phyloP scores from a whole-genome alignment of 805 yeast species.

The Crinitomyces ghanaensis region DNA sequence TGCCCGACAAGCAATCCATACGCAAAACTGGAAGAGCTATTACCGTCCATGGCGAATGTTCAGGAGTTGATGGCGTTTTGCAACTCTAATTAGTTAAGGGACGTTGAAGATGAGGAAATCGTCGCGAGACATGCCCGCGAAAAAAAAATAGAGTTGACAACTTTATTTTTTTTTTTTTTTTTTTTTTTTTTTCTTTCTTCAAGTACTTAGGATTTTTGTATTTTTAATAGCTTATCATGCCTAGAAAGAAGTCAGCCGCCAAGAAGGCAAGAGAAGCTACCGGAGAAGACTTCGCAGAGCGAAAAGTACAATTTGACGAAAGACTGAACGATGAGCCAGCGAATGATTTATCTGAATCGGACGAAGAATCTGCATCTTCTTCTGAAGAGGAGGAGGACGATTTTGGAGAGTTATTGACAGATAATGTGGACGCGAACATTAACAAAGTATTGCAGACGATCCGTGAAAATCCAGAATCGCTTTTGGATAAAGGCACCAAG shows the following conservation, averaged over 20 bases:
- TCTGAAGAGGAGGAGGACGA: slow-evolving; percentile 76
- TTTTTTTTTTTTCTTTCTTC: slow-evolving; percentile 3
- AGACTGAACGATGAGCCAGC: slow-evolving; percentile 23
- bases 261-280: slow-evolving; percentile 5
- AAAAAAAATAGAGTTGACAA: too few species aligned
- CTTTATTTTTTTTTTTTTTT: too few species aligned
- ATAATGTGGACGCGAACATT: slow-evolving; percentile 73
- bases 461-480: slow-evolving; percentile 47
- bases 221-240: slow-evolving; percentile 46
- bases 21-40: slow-evolving; percentile 16
- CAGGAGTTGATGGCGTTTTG: background rate
- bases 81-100: slow-evolving; percentile 1
- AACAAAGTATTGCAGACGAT: slow-evolving; percentile 60
- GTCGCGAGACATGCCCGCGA: background rate
- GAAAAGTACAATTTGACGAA: background rate
- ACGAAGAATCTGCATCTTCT: slow-evolving; percentile 27
- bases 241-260: slow-evolving; percentile 75
- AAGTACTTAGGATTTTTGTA: too few species aligned
- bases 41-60: background rate
- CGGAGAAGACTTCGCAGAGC: background rate
- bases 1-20: slow-evolving; percentile 32
- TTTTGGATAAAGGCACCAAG: slow-evolving; percentile 55
- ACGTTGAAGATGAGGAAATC: background rate
- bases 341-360: slow-evolving; percentile 20
- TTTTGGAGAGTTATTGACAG: slow-evolving; percentile 76